Percentiles rank a stretch among this genome's conserved stretches.
phyloP scores from a whole-genome alignment of 306 rosid species.

The Trifolium fragiferum region DNA sequence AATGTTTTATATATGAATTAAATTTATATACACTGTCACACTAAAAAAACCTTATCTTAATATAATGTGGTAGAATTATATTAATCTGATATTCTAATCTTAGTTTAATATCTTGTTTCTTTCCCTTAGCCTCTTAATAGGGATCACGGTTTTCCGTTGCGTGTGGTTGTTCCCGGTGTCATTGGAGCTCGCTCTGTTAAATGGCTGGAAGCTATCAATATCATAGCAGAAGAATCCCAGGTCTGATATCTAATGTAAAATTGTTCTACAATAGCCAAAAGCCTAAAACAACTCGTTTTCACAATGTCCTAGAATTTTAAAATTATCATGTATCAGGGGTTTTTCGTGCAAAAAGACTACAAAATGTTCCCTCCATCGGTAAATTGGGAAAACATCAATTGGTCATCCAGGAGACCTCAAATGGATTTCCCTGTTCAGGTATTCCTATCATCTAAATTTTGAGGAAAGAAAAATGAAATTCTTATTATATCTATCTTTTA shows the following conservation, averaged over 20 bases:
- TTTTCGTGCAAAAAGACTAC: constrained; percentile 98
- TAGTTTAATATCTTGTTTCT: constrained; percentile 35
- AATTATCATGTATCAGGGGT: constrained; percentile 65
- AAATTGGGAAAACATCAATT: constrained; percentile 86
- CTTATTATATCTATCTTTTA: constrained; percentile 20
- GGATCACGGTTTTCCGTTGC: constrained; percentile 96
- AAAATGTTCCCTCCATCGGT: constrained; percentile 98
- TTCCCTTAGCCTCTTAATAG: constrained; percentile 70
- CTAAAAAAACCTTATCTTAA: too few species aligned
- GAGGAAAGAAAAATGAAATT: background rate
- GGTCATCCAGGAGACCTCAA: constrained; percentile 91
- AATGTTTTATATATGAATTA: background rate
- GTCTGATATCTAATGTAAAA: constrained; percentile 48
- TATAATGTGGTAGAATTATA: background rate
- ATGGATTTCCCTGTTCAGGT: constrained; percentile 99
- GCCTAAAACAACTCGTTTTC: background rate
- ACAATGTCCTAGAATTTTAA: constrained; percentile 16
- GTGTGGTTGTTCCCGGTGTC: constrained; percentile 90
- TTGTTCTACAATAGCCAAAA: constrained; percentile 11
- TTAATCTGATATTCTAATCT: constrained; percentile 30
- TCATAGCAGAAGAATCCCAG: constrained; percentile 87
- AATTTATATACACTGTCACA: too few species aligned
- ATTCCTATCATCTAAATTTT: constrained; percentile 11
- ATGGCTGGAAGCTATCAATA: constrained; percentile 80
- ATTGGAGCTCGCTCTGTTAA: constrained; percentile 98